Evolutionary conservation across 2,329 filamentous ascomycete genomes (phyloP), one percentile per base, ranked within the genome.

Genomic region (Fusarium sp.): DNA sequence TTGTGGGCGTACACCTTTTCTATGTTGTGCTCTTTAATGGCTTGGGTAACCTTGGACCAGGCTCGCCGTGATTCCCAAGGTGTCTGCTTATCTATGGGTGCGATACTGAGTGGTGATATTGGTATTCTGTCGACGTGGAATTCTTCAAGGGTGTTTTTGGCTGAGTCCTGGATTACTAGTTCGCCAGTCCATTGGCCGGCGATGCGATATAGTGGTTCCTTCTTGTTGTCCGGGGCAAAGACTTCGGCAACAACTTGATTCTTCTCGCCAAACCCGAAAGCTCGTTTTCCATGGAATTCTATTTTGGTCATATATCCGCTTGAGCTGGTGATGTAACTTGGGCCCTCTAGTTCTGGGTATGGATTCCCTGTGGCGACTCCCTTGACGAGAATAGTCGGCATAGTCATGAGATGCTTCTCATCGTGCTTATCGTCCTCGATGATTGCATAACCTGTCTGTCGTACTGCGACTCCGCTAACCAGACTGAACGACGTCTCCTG

Each of bases 1-100:
- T 97, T 97, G 76, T 94, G 91, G 1, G 81, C 80, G 2, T 88
- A 87, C 0, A 91, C 92, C 12, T 85, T 83, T 64, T 93, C 89
- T 86, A 96, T 90, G 75, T 97, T 90, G 43, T 92, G 91, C 59
- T 83, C 85, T 20, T 83, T 80, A 66, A 97, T 92, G 23, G 89
- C 92, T 10, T 86, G 83, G 0, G 92, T 90, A 12, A 97, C 93
- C 64, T 90, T 90, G 28, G 83, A 83, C 94, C 94, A 97, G 2
- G 93, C 94, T 48, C 89, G 87, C 8, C 93, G 87, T 10, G 91
- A 92, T 82, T 97, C 94, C 77, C 93, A 90, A 3, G 91, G 87
- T 71, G 95, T 92, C 80, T 97, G 93, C 66, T 91, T 79, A 55
- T 92, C 89, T 25, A 92, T 74, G 0, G 68, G 63, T 1, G 61